Conservation (phyloP, 1,284 basidiomycete species). For the Coniophora puteana region DNA sequence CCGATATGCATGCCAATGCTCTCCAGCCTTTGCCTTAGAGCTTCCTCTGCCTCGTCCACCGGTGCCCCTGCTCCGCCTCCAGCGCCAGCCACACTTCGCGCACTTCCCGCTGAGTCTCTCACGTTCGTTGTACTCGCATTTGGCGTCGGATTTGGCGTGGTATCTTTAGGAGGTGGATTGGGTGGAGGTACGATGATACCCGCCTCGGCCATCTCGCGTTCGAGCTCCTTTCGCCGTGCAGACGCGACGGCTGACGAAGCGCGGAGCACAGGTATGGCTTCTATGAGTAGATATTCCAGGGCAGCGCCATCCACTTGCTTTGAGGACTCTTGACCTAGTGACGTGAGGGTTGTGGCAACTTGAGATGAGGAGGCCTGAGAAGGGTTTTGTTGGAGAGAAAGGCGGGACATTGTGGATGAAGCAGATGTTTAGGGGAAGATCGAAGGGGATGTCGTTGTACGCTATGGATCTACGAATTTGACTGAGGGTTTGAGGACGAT, state of each 20-base stretch:
- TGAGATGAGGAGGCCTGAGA: no score
- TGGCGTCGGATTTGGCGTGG: slow-evolving; percentile 34
- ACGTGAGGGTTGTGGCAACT: no score
- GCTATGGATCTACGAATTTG: no score
- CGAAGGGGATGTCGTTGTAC: no score
- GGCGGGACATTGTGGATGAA: no score
- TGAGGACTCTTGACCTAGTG: no score
- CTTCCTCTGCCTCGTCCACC: slow-evolving; percentile 71
- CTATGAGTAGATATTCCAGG: slow-evolving; percentile 85
- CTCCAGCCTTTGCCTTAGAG: slow-evolving; percentile 68
- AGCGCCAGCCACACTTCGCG: slow-evolving; percentile 24
- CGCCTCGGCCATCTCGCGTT: slow-evolving; percentile 72
- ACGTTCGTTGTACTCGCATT: slow-evolving; percentile 40
- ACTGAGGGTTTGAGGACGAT: no score
- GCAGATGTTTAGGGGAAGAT: no score
- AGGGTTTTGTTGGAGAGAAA: no score
- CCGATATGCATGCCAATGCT: slow-evolving; percentile 86
- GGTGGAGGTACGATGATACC: slow-evolving; percentile 56
- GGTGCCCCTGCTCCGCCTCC: slow-evolving; percentile 17
- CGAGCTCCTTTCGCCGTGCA: slow-evolving; percentile 57
- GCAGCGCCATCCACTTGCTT: slow-evolving; percentile 73
- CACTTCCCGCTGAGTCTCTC: slow-evolving; percentile 27
- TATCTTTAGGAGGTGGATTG: slow-evolving; percentile 12
- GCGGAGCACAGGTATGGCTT: slow-evolving; percentile 69
- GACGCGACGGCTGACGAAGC: slow-evolving; percentile 70